A percentile compares a stretch with the other conserved stretches of the same genome.
phyloP scores from a whole-genome alignment of 2,329 filamentous ascomycete genomes.

The Nectriaceae sp. region DNA sequence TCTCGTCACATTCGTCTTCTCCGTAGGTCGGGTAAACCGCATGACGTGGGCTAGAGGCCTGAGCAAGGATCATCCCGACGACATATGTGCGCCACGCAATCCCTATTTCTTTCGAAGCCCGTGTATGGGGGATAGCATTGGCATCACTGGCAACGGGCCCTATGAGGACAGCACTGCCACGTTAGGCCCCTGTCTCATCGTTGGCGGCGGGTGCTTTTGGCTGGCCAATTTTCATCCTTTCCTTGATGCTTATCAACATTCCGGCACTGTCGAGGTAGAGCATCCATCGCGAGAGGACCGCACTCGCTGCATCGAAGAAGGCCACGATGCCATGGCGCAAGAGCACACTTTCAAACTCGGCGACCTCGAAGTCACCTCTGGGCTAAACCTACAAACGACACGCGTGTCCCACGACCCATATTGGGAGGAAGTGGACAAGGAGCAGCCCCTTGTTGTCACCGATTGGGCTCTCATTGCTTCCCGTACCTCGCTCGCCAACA shows the following conservation, averaged over 20 bases:
- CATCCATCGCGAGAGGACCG: conserved; percentile 46
- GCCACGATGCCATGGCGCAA: conserved; percentile 39
- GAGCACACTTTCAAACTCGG: conserved; percentile 36
- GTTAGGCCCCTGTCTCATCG: conserved; percentile 41
- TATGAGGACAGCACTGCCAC: conserved; percentile 42
- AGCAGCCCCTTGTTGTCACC: conserved; percentile 43
- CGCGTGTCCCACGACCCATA: conserved; percentile 46
- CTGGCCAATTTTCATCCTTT: conserved; percentile 48
- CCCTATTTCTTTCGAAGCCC: conserved; percentile 44
- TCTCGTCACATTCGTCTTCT: conserved; percentile 39
- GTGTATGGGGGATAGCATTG: conserved; percentile 49
- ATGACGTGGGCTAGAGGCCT: conserved; percentile 43
- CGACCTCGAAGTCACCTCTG: conserved; percentile 41
- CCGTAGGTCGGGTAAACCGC: conserved; percentile 39
- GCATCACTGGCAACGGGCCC: conserved; percentile 31
- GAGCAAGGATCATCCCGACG: conserved; percentile 39
- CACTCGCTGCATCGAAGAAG: conserved; percentile 34
- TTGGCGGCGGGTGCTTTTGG: conserved; percentile 43
- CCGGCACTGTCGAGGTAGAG: conserved; percentile 33
- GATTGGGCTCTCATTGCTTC: conserved; percentile 47
- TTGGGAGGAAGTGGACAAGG: conserved; percentile 44
- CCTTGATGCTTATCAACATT: conserved; percentile 35
- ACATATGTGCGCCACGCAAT: conserved; percentile 43
- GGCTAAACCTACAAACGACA: conserved; percentile 44
- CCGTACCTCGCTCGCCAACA: conserved; percentile 37